Evolutionary conservation across 1,284 basidiomycete genomes (phyloP).

Genomic region (Ustilago crameri): DNA sequence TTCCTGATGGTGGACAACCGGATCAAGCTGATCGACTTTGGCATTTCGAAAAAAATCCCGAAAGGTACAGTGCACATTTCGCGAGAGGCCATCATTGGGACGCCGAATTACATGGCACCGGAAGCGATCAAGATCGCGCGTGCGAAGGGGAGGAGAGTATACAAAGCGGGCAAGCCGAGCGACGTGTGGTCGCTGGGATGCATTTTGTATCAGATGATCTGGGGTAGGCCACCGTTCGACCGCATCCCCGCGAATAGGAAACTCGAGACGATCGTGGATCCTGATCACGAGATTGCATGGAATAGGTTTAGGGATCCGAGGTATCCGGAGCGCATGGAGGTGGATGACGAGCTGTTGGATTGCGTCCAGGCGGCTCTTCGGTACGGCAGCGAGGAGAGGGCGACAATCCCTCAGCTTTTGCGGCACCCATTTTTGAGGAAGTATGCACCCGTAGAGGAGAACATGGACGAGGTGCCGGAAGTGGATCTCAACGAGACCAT

Average conservation of each 20-base stretch:
- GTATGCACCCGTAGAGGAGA: conserved; percentile 19
- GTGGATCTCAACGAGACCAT: conserved; percentile 44
- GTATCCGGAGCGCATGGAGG: conserved; percentile 69
- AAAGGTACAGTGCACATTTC: conserved; percentile 67
- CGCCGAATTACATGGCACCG: conserved; percentile 68
- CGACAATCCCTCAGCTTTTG: conserved; percentile 78
- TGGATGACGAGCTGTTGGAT: conserved; percentile 77
- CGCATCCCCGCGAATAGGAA: conserved; percentile 88
- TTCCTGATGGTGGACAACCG: conserved; percentile 85
- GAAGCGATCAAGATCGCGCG: conserved; percentile 66
- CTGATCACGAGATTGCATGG: conserved; percentile 78
- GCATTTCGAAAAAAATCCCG: conserved; percentile 85
- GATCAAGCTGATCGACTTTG: conserved; percentile 96
- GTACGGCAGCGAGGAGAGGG: conserved; percentile 79
- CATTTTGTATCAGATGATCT: conserved; percentile 95
- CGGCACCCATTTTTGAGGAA: conserved; percentile 69
- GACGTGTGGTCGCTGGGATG: conserved; percentile 99
- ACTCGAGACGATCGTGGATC: conserved; percentile 86
- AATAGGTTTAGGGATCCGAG: conserved; percentile 76
- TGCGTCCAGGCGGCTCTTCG: conserved; percentile 80
- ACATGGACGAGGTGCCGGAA: conserved; percentile 12
- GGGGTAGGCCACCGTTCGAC: conserved; percentile 89
- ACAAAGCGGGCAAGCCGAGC: conserved; percentile 67
- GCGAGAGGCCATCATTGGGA: conserved; percentile 65
- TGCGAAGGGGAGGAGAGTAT: conserved; percentile 67